Evolutionary conservation across 2,329 filamentous ascomycete species (phyloP).

Genomic region (Botrytis deweyae): DNA sequence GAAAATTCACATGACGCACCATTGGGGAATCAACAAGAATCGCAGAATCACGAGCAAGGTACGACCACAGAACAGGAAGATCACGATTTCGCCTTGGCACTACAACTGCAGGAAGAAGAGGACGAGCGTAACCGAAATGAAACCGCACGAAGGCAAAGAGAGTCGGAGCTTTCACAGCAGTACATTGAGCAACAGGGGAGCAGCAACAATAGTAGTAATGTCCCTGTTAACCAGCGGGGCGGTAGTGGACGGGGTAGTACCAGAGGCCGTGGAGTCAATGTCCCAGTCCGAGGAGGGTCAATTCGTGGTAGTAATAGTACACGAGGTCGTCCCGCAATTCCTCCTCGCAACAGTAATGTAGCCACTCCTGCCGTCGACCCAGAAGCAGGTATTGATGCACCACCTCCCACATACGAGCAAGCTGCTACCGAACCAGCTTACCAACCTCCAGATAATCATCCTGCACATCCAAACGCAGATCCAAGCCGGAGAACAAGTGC

Average conservation of each 20-base stretch:
- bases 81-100: constrained; percentile 77
- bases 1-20: constrained; percentile 11
- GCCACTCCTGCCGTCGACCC: constrained; percentile 32
- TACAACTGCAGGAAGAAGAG: constrained; percentile 94
- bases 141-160: constrained; percentile 61
- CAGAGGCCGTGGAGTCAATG: background rate
- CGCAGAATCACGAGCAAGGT: constrained; percentile 24
- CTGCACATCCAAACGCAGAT: constrained; percentile 40
- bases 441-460: constrained; percentile 49
- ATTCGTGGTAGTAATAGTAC: constrained; percentile 18
- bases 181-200: constrained; percentile 65
- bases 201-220: constrained; percentile 37
- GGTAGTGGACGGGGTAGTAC: constrained; percentile 27
- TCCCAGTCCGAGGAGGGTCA: constrained; percentile 6
- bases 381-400: constrained; percentile 50
- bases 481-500: constrained; percentile 31
- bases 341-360: constrained; percentile 19
- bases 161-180: constrained; percentile 67
- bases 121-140: constrained; percentile 70
- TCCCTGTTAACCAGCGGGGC: constrained; percentile 33
- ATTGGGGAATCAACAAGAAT: constrained; percentile 12
- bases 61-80: constrained; percentile 67
- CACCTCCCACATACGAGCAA: constrained; percentile 66
- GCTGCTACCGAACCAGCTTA: constrained; percentile 57
- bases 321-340: constrained; percentile 22